Evolutionary conservation across 768 basidiomycete species (phyloP).

Genomic region (Podaxis mareebaensis): DNA sequence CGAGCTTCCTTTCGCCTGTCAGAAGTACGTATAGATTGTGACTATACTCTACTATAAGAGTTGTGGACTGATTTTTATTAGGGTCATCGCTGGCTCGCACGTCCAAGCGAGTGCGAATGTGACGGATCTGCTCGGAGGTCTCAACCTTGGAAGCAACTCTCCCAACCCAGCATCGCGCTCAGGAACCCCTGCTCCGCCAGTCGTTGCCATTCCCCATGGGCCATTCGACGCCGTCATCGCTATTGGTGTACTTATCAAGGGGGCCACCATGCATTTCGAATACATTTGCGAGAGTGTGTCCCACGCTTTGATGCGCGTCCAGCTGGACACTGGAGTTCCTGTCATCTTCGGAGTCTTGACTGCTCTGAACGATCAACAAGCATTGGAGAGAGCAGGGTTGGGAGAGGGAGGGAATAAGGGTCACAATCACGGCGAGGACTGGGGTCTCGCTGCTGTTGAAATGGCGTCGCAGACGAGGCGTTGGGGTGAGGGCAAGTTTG

Average conservation of each 20-base stretch:
- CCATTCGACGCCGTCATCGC: constrained; percentile 97
- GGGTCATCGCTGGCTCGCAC: constrained; percentile 87
- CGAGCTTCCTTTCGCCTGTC: constrained; percentile 88
- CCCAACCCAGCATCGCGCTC: constrained; percentile 46
- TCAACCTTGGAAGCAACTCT: constrained; percentile 42
- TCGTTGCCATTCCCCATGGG: constrained; percentile 32
- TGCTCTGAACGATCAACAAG: constrained; percentile 90
- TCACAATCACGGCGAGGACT: constrained; percentile 98
- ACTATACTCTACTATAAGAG: constrained; percentile 5
- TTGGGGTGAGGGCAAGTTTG: constrained; percentile 75
- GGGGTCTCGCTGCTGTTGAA: constrained; percentile 96
- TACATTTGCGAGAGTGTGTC: constrained; percentile 96
- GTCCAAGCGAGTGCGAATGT: constrained; percentile 76
- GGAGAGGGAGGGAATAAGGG: constrained; percentile 69
- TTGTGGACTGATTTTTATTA: constrained; percentile 32
- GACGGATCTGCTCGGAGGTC: constrained; percentile 77
- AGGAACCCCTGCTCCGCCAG: constrained; percentile 48
- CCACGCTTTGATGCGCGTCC: constrained; percentile 92
- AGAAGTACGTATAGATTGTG: constrained; percentile 55
- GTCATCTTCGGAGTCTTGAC: constrained; percentile 98
- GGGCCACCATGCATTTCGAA: constrained; percentile 98
- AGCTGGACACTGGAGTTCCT: constrained; percentile 90
- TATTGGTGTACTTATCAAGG: constrained; percentile 97
- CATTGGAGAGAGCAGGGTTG: constrained; percentile 90
- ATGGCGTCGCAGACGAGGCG: constrained; percentile 70